These are phyloP conservation scores for Craterostigma plantagineum DNA, from an alignment of 257 asterid species.

Conservation along the genomic window DNA sequence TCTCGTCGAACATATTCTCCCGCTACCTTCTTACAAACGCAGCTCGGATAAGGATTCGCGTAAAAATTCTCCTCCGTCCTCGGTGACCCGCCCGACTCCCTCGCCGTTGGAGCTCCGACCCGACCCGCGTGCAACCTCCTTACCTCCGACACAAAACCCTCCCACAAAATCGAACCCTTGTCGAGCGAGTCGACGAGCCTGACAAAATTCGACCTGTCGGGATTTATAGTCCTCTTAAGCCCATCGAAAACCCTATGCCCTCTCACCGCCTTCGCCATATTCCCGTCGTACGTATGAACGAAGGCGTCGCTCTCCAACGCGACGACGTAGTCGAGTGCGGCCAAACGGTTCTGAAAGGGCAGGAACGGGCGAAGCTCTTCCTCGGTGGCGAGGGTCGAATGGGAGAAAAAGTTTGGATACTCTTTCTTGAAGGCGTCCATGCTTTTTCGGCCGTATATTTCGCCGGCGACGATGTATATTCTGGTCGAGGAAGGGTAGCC, in stretches of 20 bases:
- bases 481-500: constrained; percentile 69
- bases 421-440: constrained; percentile 57
- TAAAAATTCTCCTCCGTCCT: constrained; percentile 85
- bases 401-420: constrained; percentile 71
- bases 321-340: constrained; percentile 70
- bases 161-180: constrained; percentile 39
- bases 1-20: constrained; percentile 15
- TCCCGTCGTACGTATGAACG: constrained; percentile 82
- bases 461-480: constrained; percentile 84
- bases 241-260: constrained; percentile 88
- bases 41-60: constrained; percentile 87
- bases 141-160: constrained; percentile 39
- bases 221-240: constrained; percentile 68
- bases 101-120: constrained; percentile 47
- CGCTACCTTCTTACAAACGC: constrained; percentile 33
- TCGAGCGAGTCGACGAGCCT: constrained; percentile 42
- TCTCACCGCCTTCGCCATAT: constrained; percentile 97
- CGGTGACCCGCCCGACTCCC: constrained; percentile 47
- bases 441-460: constrained; percentile 68
- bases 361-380: constrained; percentile 50
- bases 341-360: constrained; percentile 74
- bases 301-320: constrained; percentile 86
- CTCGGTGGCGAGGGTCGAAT: constrained; percentile 56
- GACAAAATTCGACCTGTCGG: constrained; percentile 73
- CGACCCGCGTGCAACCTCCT: constrained; percentile 35